A percentile compares a stretch with the other conserved stretches of the same genome.
Conservation (phyloP, 352 stramenopile genomes). For the Phytophthora pseudosyringae region DNA sequence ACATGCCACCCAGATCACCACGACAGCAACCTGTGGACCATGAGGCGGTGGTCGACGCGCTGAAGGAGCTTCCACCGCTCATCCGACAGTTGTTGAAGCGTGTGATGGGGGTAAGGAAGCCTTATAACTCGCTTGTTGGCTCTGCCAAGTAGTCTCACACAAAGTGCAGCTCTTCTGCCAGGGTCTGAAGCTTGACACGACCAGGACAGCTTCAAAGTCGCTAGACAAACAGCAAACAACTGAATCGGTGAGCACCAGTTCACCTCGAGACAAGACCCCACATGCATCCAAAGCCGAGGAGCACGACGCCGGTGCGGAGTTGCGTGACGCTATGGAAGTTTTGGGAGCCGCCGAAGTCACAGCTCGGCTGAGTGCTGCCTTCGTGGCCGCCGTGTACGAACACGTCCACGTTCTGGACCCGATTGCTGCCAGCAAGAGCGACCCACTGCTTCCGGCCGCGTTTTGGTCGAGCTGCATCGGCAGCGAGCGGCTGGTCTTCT, state of each 20-base stretch:
- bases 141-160: not conserved
- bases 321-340: slow-evolving; percentile 7
- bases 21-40: slow-evolving; percentile 12
- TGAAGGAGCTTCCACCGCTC: slow-evolving; percentile 19
- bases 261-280: not conserved
- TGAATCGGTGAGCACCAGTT: not conserved
- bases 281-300: not conserved
- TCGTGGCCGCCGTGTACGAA: slow-evolving; percentile 56
- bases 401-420: slow-evolving; percentile 34
- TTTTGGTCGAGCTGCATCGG: slow-evolving; percentile 21
- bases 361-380: slow-evolving; percentile 40
- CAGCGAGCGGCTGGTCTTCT: not conserved
- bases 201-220: not conserved
- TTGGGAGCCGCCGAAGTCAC: slow-evolving; percentile 24
- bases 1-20: slow-evolving; percentile 20
- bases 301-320: not conserved
- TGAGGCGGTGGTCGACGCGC: not conserved
- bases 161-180: slow-evolving; percentile 22
- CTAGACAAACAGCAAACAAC: not conserved
- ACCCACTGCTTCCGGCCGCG: slow-evolving; percentile 2
- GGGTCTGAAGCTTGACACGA: slow-evolving; percentile 6
- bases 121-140: not conserved
- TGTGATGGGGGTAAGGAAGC: slow-evolving; percentile 29
- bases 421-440: not conserved
- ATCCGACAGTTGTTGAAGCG: slow-evolving; percentile 23